phyloP scores from a whole-genome alignment of 2,329 filamentous ascomycete genomes.

The Stagonosporopsis tanaceti region DNA sequence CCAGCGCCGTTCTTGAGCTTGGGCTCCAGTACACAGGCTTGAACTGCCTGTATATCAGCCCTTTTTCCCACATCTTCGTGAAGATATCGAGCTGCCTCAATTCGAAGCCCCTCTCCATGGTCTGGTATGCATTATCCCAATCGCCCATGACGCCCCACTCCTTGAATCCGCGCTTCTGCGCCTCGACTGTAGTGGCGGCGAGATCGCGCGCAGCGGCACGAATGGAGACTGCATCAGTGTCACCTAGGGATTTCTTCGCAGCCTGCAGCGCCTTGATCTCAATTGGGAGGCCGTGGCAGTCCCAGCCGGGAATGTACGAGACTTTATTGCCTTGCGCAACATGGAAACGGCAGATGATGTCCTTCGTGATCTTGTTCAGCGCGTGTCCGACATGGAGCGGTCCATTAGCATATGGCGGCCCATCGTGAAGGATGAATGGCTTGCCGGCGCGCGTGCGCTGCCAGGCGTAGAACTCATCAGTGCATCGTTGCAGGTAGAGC shows the following conservation, averaged over 20 bases:
- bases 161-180: conserved; percentile 77
- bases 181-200: conserved; percentile 71
- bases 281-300: conserved; percentile 96
- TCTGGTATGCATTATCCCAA: conserved; percentile 79
- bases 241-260: conserved; percentile 50
- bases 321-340: conserved; percentile 79
- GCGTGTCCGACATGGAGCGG: conserved; percentile 91
- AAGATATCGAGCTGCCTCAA: conserved; percentile 78
- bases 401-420: conserved; percentile 96
- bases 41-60: conserved; percentile 76
- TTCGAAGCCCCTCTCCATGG: conserved; percentile 80
- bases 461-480: conserved; percentile 90
- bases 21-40: conserved; percentile 90
- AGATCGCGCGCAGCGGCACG: conserved; percentile 70
- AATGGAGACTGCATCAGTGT: conserved; percentile 62
- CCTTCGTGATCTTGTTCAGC: conserved; percentile 96
- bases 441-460: conserved; percentile 64
- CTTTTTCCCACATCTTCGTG: conserved; percentile 73
- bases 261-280: conserved; percentile 89
- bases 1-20: conserved; percentile 78
- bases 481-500: conserved; percentile 75
- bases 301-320: conserved; percentile 91
- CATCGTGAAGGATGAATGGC: conserved; percentile 88
- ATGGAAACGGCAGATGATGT: conserved; percentile 85
- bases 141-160: conserved; percentile 82